Evolutionary conservation across 208 protist genomes (phyloP).

Genomic region (Trypanosoma boissoni): DNA sequence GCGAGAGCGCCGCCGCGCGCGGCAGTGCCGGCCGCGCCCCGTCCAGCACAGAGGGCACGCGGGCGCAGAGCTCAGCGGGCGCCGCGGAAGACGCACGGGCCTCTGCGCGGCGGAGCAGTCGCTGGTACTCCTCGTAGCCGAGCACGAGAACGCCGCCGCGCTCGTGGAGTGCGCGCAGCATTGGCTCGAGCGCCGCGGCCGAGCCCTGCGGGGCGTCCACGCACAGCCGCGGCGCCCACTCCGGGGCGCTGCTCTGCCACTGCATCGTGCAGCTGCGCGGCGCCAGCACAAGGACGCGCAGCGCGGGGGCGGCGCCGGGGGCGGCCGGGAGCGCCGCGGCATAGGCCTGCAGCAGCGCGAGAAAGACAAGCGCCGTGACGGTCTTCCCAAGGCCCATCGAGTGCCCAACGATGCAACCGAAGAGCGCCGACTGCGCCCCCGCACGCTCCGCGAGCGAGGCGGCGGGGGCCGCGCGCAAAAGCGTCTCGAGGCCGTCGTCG

Average conservation of each 20-base stretch:
- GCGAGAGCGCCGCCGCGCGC: constrained; percentile 21
- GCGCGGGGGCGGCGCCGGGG: constrained; percentile 17
- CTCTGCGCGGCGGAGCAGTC: constrained; percentile 23
- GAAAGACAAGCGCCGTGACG: constrained; percentile 66
- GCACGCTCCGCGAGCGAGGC: constrained; percentile 46
- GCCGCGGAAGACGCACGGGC: constrained; percentile 12
- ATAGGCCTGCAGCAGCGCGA: constrained; percentile 57
- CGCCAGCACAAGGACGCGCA: constrained; percentile 73
- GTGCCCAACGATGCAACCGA: constrained; percentile 78
- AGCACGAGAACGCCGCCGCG: constrained; percentile 73
- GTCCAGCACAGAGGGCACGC: constrained; percentile 39
- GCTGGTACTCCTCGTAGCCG: constrained; percentile 85
- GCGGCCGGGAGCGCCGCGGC: neutral
- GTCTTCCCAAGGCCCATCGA: constrained; percentile 91
- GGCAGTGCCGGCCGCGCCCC: constrained; percentile 43
- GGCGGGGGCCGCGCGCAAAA: constrained; percentile 29
- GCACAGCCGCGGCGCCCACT: constrained; percentile 60
- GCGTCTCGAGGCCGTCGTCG: constrained; percentile 50
- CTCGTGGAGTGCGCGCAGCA: constrained; percentile 46
- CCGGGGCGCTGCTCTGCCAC: constrained; percentile 50
- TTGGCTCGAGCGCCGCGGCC: constrained; percentile 2
- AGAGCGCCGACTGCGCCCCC: constrained; percentile 49
- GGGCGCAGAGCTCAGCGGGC: constrained; percentile 4
- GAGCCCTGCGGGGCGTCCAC: constrained; percentile 49
- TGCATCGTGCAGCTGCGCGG: constrained; percentile 69